These are phyloP conservation scores for Metschnikowia picachoensis DNA, from an alignment of 805 yeast genomes.

Conservation along the genomic window DNA sequence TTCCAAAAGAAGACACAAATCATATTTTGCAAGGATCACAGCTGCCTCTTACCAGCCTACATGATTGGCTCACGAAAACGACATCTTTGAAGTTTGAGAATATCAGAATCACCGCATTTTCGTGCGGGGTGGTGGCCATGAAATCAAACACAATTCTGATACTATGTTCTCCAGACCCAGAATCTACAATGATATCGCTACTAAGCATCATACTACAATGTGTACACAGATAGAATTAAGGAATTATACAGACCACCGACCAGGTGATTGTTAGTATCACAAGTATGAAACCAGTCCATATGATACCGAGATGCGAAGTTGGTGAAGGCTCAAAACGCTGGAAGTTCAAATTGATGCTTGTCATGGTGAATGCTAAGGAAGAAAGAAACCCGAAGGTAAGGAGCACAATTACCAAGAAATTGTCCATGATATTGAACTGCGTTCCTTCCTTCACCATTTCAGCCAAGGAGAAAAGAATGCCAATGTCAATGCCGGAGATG, in stretches of 20 bases:
- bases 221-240: not conserved
- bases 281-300: slow-evolving; percentile 25
- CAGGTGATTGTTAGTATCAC: slow-evolving; percentile 22
- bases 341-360: slow-evolving; percentile 32
- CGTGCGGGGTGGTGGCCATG: slow-evolving; percentile 5
- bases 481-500: slow-evolving; percentile 38
- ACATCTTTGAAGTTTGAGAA: slow-evolving; percentile 12
- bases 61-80: slow-evolving; percentile 10
- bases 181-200: not conserved
- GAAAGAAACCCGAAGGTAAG: slow-evolving; percentile 31
- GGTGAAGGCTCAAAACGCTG: slow-evolving; percentile 31
- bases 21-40: not conserved
- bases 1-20: slow-evolving; percentile 8
- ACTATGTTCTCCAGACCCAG: not conserved
- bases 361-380: slow-evolving; percentile 31
- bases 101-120: slow-evolving; percentile 3
- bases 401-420: slow-evolving; percentile 30
- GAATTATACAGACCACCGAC: slow-evolving; percentile 12
- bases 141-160: slow-evolving; percentile 1
- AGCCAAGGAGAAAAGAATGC: slow-evolving; percentile 33
- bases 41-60: slow-evolving; percentile 6
- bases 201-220: not conserved
- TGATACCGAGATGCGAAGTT: slow-evolving; percentile 19
- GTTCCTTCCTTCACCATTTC: slow-evolving; percentile 22
- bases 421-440: slow-evolving; percentile 26